These are phyloP conservation scores for Aspergillus panamensis DNA, from an alignment of 495 filamentous ascomycete species.

Conservation along the genomic window DNA sequence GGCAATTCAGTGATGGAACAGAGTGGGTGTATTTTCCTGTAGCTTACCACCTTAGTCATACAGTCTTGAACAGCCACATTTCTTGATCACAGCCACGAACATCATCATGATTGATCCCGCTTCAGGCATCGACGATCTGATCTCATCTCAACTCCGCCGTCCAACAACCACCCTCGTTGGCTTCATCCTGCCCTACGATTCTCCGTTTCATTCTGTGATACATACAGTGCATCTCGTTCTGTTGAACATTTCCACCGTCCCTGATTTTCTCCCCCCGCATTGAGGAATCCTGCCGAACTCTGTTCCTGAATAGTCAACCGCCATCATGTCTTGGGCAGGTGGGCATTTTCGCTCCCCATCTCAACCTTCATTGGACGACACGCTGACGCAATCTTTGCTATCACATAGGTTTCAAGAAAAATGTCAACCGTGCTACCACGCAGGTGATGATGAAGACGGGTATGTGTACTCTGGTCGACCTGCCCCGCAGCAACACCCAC, in stretches of 20 bases:
- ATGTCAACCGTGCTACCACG: constrained; percentile 96
- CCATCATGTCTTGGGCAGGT: constrained; percentile 66
- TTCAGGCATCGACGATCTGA: constrained; percentile 20
- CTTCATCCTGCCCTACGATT: background rate
- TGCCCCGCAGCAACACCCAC: constrained; percentile 10
- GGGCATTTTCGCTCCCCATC: constrained; percentile 16
- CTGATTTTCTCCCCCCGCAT: background rate
- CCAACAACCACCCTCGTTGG: background rate
- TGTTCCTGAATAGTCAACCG: constrained; percentile 3
- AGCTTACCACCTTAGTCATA: background rate
- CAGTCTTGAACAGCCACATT: constrained; percentile 13
- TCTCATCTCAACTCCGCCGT: constrained; percentile 13
- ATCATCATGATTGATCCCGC: constrained; percentile 19
- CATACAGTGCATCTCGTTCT: background rate
- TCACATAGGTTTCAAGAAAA: constrained; percentile 88
- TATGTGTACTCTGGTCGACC: constrained; percentile 36
- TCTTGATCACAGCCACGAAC: constrained; percentile 17
- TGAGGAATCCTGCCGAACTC: background rate
- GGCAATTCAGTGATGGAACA: background rate
- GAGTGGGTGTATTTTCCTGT: constrained; percentile 10
- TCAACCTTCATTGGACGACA: background rate
- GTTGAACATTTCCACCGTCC: background rate
- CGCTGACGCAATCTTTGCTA: constrained; percentile 8
- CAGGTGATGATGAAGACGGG: constrained; percentile 99
- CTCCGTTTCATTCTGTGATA: background rate